Conservation (phyloP, 176 grass and related monocot species). For the Carex parvula region DNA sequence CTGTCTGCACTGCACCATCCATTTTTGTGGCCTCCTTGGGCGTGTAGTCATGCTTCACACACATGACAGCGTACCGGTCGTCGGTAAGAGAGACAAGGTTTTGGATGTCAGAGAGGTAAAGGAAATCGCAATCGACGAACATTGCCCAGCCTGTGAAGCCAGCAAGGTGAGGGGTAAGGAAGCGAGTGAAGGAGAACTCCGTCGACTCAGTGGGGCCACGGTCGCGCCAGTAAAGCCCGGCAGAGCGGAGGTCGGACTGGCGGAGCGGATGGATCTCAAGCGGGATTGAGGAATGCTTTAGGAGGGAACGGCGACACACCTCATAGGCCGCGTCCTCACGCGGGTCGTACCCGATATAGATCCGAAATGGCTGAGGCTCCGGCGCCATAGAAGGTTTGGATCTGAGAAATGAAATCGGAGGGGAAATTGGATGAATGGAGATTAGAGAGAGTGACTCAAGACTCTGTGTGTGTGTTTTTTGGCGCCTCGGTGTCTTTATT, state of each 20-base stretch:
- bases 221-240: slow-evolving; percentile 56
- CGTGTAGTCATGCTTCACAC: slow-evolving; percentile 76
- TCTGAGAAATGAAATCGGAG: background rate
- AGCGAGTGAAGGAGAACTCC: slow-evolving; percentile 96
- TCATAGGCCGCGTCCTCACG: slow-evolving; percentile 67
- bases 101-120: slow-evolving; percentile 75
- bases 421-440: background rate
- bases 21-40: slow-evolving; percentile 81
- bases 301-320: slow-evolving; percentile 77
- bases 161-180: slow-evolving; percentile 69
- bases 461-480: background rate
- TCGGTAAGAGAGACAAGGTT: slow-evolving; percentile 33
- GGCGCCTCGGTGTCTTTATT: background rate
- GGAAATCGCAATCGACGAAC: slow-evolving; percentile 93
- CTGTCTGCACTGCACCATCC: slow-evolving; percentile 79
- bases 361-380: slow-evolving; percentile 41
- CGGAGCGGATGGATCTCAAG: slow-evolving; percentile 55
- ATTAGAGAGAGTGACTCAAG: background rate
- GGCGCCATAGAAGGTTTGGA: slow-evolving; percentile 11
- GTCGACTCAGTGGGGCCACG: slow-evolving; percentile 72
- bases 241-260: slow-evolving; percentile 53
- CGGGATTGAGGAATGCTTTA: slow-evolving; percentile 55
- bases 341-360: slow-evolving; percentile 91
- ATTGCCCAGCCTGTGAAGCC: slow-evolving; percentile 71
- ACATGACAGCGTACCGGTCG: slow-evolving; percentile 40